Conservation (phyloP, 306 rosid genomes). For the Cucurbita argyrosperma region DNA sequence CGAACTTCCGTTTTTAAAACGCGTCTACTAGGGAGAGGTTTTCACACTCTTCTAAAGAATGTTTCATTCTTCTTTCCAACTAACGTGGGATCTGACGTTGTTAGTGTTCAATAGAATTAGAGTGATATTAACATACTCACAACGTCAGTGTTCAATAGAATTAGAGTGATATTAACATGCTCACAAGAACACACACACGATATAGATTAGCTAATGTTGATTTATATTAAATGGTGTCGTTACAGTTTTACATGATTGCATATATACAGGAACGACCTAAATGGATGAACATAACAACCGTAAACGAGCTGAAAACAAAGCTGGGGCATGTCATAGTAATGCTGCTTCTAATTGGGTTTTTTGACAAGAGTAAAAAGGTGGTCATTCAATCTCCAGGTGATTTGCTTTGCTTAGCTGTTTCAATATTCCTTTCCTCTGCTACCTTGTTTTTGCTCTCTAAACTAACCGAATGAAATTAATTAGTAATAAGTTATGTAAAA, state of each 20-base stretch:
- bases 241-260: background rate
- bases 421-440: slow-evolving; percentile 67
- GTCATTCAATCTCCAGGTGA: slow-evolving; percentile 52
- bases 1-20: too few relatives aligned
- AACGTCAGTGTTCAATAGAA: too few relatives aligned
- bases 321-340: slow-evolving; percentile 90
- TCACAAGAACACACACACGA: background rate
- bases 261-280: slow-evolving; percentile 66
- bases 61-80: too few relatives aligned
- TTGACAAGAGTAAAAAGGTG: slow-evolving; percentile 76
- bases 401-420: slow-evolving; percentile 77
- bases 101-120: background rate
- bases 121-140: background rate
- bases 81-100: too few relatives aligned
- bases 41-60: too few relatives aligned
- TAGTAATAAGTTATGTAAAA: slow-evolving; percentile 7
- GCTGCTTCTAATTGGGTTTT: slow-evolving; percentile 81
- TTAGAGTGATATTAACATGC: background rate
- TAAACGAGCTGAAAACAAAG: slow-evolving; percentile 81
- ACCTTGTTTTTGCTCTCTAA: slow-evolving; percentile 62
- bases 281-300: slow-evolving; percentile 63
- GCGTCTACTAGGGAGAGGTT: too few relatives aligned
- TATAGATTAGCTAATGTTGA: background rate
- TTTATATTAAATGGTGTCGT: too few relatives aligned
- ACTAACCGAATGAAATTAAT: slow-evolving; percentile 25